Base-by-base conservation (phyloP, 148 eudicot species). In the Selenicereus undatus region DNA sequence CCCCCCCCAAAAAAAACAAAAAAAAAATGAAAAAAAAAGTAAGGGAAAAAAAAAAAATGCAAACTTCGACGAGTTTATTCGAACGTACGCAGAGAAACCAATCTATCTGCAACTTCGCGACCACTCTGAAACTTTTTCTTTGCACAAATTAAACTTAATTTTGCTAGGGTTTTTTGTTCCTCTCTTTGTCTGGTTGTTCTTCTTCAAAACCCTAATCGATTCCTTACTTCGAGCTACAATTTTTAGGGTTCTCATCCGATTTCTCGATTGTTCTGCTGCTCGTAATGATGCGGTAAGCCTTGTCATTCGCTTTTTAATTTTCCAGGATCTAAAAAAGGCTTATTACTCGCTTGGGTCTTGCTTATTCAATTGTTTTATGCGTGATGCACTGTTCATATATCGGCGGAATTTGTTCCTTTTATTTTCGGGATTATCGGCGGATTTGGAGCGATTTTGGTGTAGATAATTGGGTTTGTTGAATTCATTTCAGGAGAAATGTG, bases 251-350 rank as follows among this genome's bases (percentile, higher is more conserved):
- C 26, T 18, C 52, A 50, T 48, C 65, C 56, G 65, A 4, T 16
- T 73, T 5, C 16, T n/a, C 16, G 17, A 51, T 75, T 51, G 43
- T 24, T 75, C 56, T 75, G 3, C 13, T 51, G n/a, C 24, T 58
- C 17, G 39, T 27, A 51, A 75, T 29, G 12, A 75, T 75, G 77
- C 43, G 77, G 77, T 75, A 75, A 75, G 64, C 77, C 65, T 75
- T 50, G 26, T 11, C 77, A 51, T 54, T 29, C 20, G 32, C 36
- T 51, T 27, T 13, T 52, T 50, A 8, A 27, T 50, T 51, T 75
- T 30, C 22, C 4, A 66, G 71, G 71, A 66, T 66, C 71, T 17
- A 4, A 16, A 24, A 14, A 12, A 10, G 5, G 11, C 18, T 26
- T 27, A 54, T 48, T 51, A 2, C 8, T 24, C 58, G 16, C 32